Conservation (phyloP, 73 alveolate genomes). For the Tetrahymena thermophila region DNA sequence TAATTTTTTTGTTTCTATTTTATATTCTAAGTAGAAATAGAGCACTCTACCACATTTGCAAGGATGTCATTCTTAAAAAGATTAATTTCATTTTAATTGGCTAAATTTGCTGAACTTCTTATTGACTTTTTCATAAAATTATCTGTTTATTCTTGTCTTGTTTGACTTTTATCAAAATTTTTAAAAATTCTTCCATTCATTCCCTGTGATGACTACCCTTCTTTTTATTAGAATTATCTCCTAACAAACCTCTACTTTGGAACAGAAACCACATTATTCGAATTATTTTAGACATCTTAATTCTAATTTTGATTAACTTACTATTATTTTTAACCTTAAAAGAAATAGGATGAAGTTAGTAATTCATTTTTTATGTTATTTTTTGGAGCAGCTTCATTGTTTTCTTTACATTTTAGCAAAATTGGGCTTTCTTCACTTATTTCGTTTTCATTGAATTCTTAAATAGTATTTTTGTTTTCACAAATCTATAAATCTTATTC, state of each 20-base stretch:
- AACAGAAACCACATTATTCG: neutral
- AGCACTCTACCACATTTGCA: neutral
- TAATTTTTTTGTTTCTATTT: neutral
- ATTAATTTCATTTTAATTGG: neutral
- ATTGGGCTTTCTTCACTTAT: neutral
- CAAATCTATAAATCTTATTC: neutral
- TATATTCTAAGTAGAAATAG: neutral
- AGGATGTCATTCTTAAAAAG: neutral
- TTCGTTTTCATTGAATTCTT: neutral
- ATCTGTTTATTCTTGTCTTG: neutral
- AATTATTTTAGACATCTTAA: neutral
- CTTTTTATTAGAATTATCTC: neutral
- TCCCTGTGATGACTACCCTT: neutral
- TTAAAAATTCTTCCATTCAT: neutral
- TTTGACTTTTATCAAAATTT: neutral
- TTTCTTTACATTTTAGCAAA: neutral
- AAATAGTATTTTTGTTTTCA: neutral
- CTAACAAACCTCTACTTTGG: neutral
- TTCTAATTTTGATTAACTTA: neutral
- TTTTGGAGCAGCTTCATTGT: neutral
- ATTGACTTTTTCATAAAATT: neutral
- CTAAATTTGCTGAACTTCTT: neutral
- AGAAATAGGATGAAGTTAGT: neutral
- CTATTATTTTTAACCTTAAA: neutral
- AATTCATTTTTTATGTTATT: neutral